A percentile compares a stretch with the other conserved stretches of the same genome.
phyloP scores from a whole-genome alignment of 1,284 basidiomycete genomes.

The Termitomyces sp. region DNA sequence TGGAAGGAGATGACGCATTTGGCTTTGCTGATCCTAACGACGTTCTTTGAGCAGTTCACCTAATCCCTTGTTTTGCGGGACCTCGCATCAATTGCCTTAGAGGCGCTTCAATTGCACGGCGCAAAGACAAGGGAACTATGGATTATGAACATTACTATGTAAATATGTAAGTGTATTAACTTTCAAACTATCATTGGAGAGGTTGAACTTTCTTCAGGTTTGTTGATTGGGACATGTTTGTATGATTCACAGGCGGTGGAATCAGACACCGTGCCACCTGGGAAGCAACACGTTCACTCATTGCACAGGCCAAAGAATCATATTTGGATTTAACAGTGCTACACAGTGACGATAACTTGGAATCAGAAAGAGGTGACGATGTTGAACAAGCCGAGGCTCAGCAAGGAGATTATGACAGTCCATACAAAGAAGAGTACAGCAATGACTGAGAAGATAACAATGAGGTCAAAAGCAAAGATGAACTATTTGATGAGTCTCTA shows the following conservation, averaged over 20 bases:
- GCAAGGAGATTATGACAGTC: too few relatives aligned
- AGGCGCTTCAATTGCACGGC: constrained; percentile 2
- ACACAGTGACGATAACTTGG: too few relatives aligned
- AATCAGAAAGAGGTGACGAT: neutral
- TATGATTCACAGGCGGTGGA: neutral
- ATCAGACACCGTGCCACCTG: neutral
- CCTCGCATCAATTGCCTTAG: neutral
- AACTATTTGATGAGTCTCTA: too few relatives aligned
- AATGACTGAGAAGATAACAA: too few relatives aligned
- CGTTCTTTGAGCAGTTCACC: neutral
- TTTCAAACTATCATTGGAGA: neutral
- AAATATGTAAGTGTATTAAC: neutral
- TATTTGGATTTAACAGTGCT: neutral
- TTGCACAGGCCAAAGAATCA: neutral
- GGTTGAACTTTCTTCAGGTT: neutral
- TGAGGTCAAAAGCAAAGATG: too few relatives aligned
- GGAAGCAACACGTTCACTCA: neutral
- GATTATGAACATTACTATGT: constrained; percentile 5
- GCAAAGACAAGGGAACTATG: neutral
- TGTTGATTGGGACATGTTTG: neutral
- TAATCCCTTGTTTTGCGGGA: neutral
- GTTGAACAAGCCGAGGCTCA: neutral
- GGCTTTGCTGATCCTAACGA: neutral
- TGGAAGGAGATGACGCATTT: neutral
- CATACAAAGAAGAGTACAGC: too few relatives aligned